Evolutionary conservation across 257 asterid species (phyloP).

Genomic region (Salvia rosmarinus): DNA sequence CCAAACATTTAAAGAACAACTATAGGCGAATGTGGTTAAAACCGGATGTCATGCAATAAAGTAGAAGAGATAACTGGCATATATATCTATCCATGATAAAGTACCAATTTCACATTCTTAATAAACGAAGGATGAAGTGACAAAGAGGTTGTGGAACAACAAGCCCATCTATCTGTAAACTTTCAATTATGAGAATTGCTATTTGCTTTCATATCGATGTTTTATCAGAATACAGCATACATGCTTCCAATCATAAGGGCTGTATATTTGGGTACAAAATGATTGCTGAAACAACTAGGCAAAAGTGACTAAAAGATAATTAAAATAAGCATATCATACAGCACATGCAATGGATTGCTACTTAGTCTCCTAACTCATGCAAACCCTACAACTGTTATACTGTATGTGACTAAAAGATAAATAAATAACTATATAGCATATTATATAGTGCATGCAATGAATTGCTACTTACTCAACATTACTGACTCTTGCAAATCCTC

Average conservation of each 20-base stretch:
- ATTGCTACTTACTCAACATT: conserved; percentile 69
- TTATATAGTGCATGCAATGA: neutral
- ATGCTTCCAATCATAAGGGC: neutral
- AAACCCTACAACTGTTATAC: conserved; percentile 78
- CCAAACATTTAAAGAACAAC: conserved; percentile 5
- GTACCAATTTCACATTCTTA: neutral
- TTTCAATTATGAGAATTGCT: too few species aligned
- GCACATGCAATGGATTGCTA: conserved; percentile 22
- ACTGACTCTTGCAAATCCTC: conserved; percentile 80
- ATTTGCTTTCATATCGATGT: neutral
- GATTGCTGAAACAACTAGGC: conserved; percentile 16
- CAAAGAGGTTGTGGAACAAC: neutral
- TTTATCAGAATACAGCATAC: neutral
- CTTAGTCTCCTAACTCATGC: conserved; percentile 78
- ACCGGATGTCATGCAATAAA: neutral
- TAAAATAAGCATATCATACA: neutral
- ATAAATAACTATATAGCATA: neutral
- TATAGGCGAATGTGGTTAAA: neutral
- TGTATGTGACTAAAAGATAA: conserved; percentile 66
- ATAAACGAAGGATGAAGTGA: conserved; percentile 1
- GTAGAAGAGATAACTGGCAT: conserved; percentile 17
- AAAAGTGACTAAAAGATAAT: conserved; percentile 11
- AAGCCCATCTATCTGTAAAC: conserved; percentile 9
- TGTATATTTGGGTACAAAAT: neutral
- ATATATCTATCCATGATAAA: conserved; percentile 7